phyloP scores from a whole-genome alignment of 106 monocot genomes.

The Allium cepa region DNA sequence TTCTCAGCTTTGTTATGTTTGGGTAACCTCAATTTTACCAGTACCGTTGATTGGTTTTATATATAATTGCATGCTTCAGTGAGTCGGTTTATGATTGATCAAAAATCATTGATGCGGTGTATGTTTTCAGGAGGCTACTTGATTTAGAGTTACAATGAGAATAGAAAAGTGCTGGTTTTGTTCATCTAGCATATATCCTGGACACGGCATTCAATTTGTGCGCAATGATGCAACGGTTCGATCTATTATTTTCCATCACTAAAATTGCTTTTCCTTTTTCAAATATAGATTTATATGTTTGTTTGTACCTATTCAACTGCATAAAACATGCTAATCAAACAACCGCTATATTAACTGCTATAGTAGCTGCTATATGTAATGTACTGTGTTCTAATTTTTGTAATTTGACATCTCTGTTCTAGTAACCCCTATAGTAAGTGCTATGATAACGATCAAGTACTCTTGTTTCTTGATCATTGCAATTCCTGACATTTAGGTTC shows the following conservation, averaged over 20 bases:
- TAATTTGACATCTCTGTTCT: neutral
- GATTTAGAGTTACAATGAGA: slow-evolving; percentile 11
- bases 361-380: neutral
- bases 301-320: neutral
- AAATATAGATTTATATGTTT: neutral
- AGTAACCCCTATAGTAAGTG: neutral
- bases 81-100: too few relatives aligned
- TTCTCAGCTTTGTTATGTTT: too few relatives aligned
- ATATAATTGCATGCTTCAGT: too few relatives aligned
- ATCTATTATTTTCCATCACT: neutral
- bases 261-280: neutral
- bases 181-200: slow-evolving; percentile 76
- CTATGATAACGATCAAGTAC: neutral
- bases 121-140: neutral
- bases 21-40: too few relatives aligned
- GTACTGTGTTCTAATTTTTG: neutral
- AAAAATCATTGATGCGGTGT: too few relatives aligned
- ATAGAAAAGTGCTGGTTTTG: slow-evolving; percentile 87
- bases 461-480: neutral
- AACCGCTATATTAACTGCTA: too few relatives aligned
- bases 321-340: neutral
- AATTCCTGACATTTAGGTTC: neutral
- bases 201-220: slow-evolving; percentile 92
- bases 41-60: too few relatives aligned
- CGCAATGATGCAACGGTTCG: slow-evolving; percentile 79